Evolutionary conservation across 352 stramenopile genomes (phyloP), one percentile per base, ranked within the genome.

Genomic region (Pythium folliculosum): DNA sequence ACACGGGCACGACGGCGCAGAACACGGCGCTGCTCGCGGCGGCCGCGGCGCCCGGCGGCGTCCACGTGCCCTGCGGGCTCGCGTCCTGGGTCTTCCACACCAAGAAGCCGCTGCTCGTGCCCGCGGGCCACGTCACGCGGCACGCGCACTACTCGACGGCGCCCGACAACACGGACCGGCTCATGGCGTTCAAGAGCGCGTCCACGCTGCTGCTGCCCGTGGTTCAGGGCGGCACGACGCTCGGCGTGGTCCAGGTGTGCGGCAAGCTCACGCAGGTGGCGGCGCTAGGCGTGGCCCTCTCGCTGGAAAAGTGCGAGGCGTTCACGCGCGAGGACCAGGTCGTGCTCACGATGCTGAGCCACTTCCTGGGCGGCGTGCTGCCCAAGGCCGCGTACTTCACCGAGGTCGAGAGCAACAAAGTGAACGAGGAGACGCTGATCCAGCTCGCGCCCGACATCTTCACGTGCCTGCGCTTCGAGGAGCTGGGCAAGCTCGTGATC

Each of bases 401-500:
- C 0, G 82, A 93, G 35, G 81, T 93, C 1, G 85, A 90, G 60
- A 89, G 81, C 68, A 91, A 91, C 71, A 91, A 91, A 53, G 76
- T 90, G 47, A 91, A 91, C 69, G 85, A 93, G 69, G 82, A 90
- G 58, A 91, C 82, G 25, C 74, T 93, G 3, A 82, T 93, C 40
- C 78, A 89, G 32, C 54, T 93, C 5, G 82, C 82, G 0, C 81
- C 82, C 2, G 81, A 91, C 76, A 93, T 91, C 16, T 91, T 91
- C 52, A 93, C 85, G 13, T 91, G 85, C 47, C 59, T 93, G 17
- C 81, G 84, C n/a, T 93, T 93, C 37, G 82, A 91, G 21, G 81
- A 90, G 43, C 74, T 93, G 10, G 82, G 82, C 52, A 91, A 86
- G 64, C 73, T 93, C 47, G 81, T 91, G 35, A 93, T 93, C 53